Evolutionary conservation across 768 basidiomycete species (phyloP), one percentile per base, ranked within the genome.

Genomic region (Mycena metata): DNA sequence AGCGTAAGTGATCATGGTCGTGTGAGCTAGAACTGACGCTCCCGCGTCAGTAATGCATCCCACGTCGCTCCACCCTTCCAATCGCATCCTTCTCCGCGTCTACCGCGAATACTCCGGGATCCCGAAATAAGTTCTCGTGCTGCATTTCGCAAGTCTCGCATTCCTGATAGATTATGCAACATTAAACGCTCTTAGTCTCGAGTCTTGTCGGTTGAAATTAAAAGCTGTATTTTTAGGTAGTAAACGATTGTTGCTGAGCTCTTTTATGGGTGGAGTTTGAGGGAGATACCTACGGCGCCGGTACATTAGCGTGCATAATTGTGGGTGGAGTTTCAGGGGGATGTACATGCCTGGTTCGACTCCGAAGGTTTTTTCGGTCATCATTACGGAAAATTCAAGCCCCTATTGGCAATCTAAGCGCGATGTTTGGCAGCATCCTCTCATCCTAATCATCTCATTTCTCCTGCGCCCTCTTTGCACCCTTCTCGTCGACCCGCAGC

Each of bases 81-180:
- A 30, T 23, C 46, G 47, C n/a, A 46, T 39, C 36, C 52, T 36
- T 46, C 47, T 30, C 56, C 30, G 17, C 57, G 1, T 47, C 33
- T 33, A 23, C 35, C 56, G 24, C 55, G 42, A 54, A 62, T 50
- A 24, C 46, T 12, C 17, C 16, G 57, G 30, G 54, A 58, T 19
- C 58, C 52, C 50, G 58, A 69, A 68, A 56, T 63, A 57, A 68
- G n/a, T 49, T 51, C 54, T n/a, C 68, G 58, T 1, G 58, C 57
- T 17, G 36, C 35, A 23, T 60, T 64, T 64, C 81, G 82, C 50
- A 72, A 80, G 55, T 87, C 85, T 45, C 82, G 85, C 15, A 86
- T 86, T 67, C 85, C 85, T 17, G 85, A 86, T 62, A 77, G 84
- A 71, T 79, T 86, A 41, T 85, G 80, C 74, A 77, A 69, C 19